Evolutionary conservation across 2,329 filamentous ascomycete genomes (phyloP), one percentile per base, ranked within the genome.

Genomic region (Metarhizium humberi): DNA sequence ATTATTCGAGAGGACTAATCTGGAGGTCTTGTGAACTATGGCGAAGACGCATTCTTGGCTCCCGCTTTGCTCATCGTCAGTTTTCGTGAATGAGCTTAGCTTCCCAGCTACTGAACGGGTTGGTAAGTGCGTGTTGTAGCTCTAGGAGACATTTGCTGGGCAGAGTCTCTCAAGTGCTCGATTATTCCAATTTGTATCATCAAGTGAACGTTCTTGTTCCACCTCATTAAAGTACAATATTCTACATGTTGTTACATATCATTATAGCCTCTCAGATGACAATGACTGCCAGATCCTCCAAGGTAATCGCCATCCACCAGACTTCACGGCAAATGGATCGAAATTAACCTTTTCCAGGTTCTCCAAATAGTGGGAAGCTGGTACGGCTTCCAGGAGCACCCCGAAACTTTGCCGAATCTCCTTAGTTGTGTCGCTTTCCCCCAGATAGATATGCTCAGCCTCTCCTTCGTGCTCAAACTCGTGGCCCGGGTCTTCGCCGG

Each of bases 401-500:
- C 88, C 85, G 69, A 96, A 94, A 0, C 84, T 87, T 40, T 80
- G 79, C 51, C 87, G 64, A 36, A 82, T 63, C 58, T 78, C 71
- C 53, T 63, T 64, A 48, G 66, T 59, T 0, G 71, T 71, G 45
- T 71, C 70, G 49, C 70, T 73, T 34, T 68, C 63, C 56, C 66
- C 64, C 13, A 68, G 60, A 60, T 84, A 81, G 3, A 75, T 66
- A 62, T 84, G 80, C 42, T 87, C 89, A 52, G 84, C 84, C 66
- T 96, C 90, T 34, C 84, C 82, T 58, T 87, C 80, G 66, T 96
- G 89, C 71, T 97, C 92, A 68, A 92, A 96, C 5, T 89, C 90
- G 67, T 96, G 92, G 0, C 87, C 90, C 0, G 89, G 82, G 51
- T 84, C 85, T 62, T 87, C 73, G 2, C 91, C 90, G 4, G 83